Evolutionary conservation across 108 stramenopile species (phyloP).

Genomic region (Cyclotella distinguenda): DNA sequence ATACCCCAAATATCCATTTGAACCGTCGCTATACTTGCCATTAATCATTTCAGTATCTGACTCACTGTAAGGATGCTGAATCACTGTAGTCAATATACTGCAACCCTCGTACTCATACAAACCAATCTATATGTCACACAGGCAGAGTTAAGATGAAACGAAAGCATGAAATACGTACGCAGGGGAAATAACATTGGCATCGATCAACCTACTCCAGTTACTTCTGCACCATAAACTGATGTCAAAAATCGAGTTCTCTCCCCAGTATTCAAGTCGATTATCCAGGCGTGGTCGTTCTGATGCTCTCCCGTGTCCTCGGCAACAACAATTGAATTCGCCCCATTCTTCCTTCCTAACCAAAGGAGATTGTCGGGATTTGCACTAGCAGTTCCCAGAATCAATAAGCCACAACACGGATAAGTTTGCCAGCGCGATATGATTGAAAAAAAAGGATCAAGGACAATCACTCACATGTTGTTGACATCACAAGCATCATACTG

Average conservation of each 20-base stretch:
- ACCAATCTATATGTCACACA: neutral
- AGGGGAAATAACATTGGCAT: no score
- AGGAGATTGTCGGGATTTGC: slow-evolving; percentile 18
- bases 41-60: slow-evolving; percentile 2
- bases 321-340: slow-evolving; percentile 3
- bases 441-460: neutral
- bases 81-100: slow-evolving; percentile 6
- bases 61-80: slow-evolving; percentile 12
- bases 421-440: no score
- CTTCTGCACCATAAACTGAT: slow-evolving; percentile 20
- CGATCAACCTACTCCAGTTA: slow-evolving; percentile 14
- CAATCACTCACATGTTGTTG: slow-evolving; percentile 10
- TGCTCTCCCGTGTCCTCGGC: slow-evolving; percentile 15
- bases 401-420: no score
- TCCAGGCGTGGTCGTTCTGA: slow-evolving; percentile 21
- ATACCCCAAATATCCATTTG: slow-evolving; percentile 5
- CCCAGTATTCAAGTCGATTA: slow-evolving; percentile 11
- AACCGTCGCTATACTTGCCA: neutral
- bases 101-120: slow-evolving; percentile 11
- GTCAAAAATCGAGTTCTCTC: slow-evolving; percentile 14
- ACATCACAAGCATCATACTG: slow-evolving; percentile 4
- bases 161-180: neutral
- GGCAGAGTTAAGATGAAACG: no score
- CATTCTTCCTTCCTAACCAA: slow-evolving; percentile 13
- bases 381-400: slow-evolving; percentile 2